phyloP scores from a whole-genome alignment of 2,329 filamentous ascomycete genomes.

The Coniochaeta hoffmannii region DNA sequence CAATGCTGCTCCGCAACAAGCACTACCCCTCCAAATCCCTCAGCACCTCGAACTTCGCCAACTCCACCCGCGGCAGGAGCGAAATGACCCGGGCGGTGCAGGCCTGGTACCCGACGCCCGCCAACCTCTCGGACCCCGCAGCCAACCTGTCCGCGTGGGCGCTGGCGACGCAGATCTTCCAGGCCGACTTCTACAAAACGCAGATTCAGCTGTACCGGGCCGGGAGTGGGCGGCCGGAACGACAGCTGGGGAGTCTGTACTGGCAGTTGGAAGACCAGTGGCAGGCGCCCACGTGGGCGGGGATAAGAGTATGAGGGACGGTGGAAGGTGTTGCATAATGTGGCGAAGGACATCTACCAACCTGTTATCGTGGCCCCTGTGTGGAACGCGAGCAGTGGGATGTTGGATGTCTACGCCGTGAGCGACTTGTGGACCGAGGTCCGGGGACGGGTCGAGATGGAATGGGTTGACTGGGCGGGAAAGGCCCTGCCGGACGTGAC shows the following conservation, averaged over 20 bases:
- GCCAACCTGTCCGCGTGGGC: constrained; percentile 57
- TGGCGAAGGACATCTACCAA: constrained; percentile 48
- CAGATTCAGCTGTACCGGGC: constrained; percentile 56
- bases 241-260: constrained; percentile 52
- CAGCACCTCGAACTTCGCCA: constrained; percentile 35
- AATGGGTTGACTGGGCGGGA: constrained; percentile 45
- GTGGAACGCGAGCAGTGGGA: constrained; percentile 40
- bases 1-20: constrained; percentile 49
- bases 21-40: constrained; percentile 46
- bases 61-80: constrained; percentile 35
- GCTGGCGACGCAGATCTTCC: constrained; percentile 55
- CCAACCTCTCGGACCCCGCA: constrained; percentile 34
- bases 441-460: constrained; percentile 35
- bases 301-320: constrained; percentile 55
- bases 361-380: constrained; percentile 52
- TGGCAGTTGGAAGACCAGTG: constrained; percentile 62
- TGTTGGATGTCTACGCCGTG: constrained; percentile 46
- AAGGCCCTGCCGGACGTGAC: constrained; percentile 22
- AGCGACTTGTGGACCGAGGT: constrained; percentile 48
- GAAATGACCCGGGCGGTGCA: constrained; percentile 53
- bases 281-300: constrained; percentile 57
- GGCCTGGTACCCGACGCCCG: constrained; percentile 47
- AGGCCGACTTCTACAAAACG: constrained; percentile 53
- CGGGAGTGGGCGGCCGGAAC: constrained; percentile 47
- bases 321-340: constrained; percentile 56